These are phyloP conservation scores for Chenopodium album DNA, from an alignment of 148 eudicot species.

Conservation along the genomic window DNA sequence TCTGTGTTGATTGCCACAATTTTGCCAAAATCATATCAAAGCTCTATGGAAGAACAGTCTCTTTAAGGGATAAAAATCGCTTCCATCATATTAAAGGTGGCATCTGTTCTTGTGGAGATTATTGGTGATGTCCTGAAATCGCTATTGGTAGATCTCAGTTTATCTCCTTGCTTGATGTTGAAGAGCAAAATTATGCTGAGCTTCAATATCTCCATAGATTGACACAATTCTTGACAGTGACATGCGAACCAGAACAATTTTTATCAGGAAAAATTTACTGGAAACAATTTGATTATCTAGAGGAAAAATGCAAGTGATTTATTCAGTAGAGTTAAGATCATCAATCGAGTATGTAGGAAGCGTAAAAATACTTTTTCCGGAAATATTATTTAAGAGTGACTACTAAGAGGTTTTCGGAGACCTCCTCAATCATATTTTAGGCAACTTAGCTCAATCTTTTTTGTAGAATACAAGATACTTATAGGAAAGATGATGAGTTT, in stretches of 20 bases:
- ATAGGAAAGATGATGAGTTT: background rate
- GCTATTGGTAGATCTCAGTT: background rate
- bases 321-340: background rate
- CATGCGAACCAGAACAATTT: background rate
- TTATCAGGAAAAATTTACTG: background rate
- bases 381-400: background rate
- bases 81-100: slow-evolving; percentile 71
- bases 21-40: slow-evolving; percentile 69
- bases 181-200: background rate
- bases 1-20: slow-evolving; percentile 87
- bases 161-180: background rate
- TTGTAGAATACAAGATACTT: background rate
- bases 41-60: slow-evolving; percentile 49
- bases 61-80: slow-evolving; percentile 63
- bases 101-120: slow-evolving; percentile 70
- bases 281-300: background rate
- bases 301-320: background rate
- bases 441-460: background rate
- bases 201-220: background rate
- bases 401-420: background rate
- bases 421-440: background rate
- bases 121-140: slow-evolving; percentile 49
- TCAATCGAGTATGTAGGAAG: background rate
- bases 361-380: background rate
- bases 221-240: background rate